Conservation (phyloP, 2,329 filamentous ascomycete species). For the Leptosphaerulina australis region DNA sequence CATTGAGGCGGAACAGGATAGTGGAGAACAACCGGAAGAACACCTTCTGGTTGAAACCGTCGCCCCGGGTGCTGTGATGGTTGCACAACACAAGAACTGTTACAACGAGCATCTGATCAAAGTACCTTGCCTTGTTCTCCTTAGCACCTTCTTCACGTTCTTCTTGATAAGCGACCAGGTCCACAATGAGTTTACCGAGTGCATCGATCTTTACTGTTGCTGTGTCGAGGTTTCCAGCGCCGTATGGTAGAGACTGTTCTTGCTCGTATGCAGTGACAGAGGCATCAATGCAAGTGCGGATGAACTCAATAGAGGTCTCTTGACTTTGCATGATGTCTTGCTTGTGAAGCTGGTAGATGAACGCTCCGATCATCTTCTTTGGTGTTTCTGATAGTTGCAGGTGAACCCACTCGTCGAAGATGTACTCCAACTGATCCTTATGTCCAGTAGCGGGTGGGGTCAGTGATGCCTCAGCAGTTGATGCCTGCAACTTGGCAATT, state of each 20-base stretch:
- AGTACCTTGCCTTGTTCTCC: slow-evolving; percentile 69
- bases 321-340: slow-evolving; percentile 73
- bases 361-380: slow-evolving; percentile 73
- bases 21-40: slow-evolving; percentile 91
- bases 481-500: slow-evolving; percentile 67
- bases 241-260: slow-evolving; percentile 63
- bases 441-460: slow-evolving; percentile 65
- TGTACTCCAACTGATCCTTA: slow-evolving; percentile 87
- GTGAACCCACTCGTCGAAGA: slow-evolving; percentile 94
- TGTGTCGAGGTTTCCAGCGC: slow-evolving; percentile 63
- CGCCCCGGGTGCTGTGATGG: slow-evolving; percentile 79
- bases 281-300: slow-evolving; percentile 79
- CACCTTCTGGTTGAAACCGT: slow-evolving; percentile 83
- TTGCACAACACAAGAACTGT: slow-evolving; percentile 81
- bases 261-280: slow-evolving; percentile 81
- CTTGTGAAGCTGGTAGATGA: slow-evolving; percentile 82
- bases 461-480: slow-evolving; percentile 60
- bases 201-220: slow-evolving; percentile 75
- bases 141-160: slow-evolving; percentile 64
- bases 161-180: slow-evolving; percentile 74
- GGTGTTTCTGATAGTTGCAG: slow-evolving; percentile 78
- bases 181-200: slow-evolving; percentile 77
- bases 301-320: slow-evolving; percentile 79
- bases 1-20: slow-evolving; percentile 77
- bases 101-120: slow-evolving; percentile 80